A percentile compares a stretch with the other conserved stretches of the same genome.
Evolutionary conservation across 164 flowering plant species (phyloP).

Genomic region (Berberis thunbergii): DNA sequence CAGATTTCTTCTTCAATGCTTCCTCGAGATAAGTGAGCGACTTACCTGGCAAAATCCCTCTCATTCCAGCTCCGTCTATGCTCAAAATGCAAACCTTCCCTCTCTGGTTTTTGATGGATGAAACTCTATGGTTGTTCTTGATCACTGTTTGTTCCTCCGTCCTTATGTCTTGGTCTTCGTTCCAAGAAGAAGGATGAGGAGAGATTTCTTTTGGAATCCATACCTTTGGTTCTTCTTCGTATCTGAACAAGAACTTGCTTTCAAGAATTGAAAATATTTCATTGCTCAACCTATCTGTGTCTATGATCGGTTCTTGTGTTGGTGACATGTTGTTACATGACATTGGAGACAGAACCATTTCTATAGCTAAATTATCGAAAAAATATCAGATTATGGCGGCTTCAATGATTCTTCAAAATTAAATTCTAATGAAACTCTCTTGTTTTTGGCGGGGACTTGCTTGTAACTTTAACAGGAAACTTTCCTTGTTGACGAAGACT

Average conservation of each 20-base stretch:
- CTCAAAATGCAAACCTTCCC: conserved; percentile 81
- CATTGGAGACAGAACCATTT: too few species aligned
- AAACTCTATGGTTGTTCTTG: conserved; percentile 10
- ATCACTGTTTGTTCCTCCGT: background rate
- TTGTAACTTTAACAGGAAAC: too few species aligned
- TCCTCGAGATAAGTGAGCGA: conserved; percentile 71
- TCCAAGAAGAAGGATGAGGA: background rate
- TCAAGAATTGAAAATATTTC: conserved; percentile 83
- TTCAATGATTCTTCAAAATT: too few species aligned
- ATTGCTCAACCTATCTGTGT: conserved; percentile 73
- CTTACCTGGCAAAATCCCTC: conserved; percentile 69
- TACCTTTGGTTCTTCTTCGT: conserved; percentile 58
- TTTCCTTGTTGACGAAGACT: too few species aligned
- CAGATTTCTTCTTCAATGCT: conserved; percentile 59
- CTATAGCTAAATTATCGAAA: too few species aligned
- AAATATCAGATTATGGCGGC: too few species aligned
- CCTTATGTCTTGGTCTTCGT: conserved; percentile 5
- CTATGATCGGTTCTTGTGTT: conserved; percentile 70
- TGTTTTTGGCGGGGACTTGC: too few species aligned
- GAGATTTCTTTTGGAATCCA: conserved; percentile 63
- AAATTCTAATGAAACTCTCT: too few species aligned
- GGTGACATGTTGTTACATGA: too few species aligned
- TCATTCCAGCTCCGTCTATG: conserved; percentile 88
- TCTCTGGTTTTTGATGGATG: conserved; percentile 63
- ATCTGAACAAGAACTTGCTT: conserved; percentile 73